Conservation (phyloP, 148 eudicot species). For the Simmondsia chinensis region DNA sequence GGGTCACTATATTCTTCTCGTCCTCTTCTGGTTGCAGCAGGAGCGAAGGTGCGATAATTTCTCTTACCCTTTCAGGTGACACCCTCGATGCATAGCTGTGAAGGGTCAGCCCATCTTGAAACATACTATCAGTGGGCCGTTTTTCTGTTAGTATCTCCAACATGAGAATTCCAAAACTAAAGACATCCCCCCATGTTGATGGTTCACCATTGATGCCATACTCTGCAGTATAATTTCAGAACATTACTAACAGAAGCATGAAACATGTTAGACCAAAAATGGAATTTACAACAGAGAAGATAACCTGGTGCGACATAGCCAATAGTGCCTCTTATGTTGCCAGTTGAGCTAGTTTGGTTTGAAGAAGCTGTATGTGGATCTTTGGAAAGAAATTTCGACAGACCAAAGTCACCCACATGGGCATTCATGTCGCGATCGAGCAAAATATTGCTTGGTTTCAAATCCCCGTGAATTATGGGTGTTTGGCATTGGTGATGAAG, state of each 20-base stretch:
- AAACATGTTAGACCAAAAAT: neutral
- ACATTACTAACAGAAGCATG: neutral
- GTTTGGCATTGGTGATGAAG: conserved; percentile 21
- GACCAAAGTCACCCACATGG: conserved; percentile 36
- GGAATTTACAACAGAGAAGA: neutral
- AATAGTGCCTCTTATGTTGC: conserved; percentile 27
- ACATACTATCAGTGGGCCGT: conserved; percentile 12
- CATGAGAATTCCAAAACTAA: conserved; percentile 17
- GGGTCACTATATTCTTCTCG: neutral
- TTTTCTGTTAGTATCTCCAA: conserved; percentile 18
- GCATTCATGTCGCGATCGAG: conserved; percentile 19
- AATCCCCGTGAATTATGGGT: conserved; percentile 25
- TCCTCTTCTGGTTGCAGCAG: conserved; percentile 7
- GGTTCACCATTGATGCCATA: conserved; percentile 3
- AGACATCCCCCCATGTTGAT: conserved; percentile 5
- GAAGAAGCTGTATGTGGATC: neutral
- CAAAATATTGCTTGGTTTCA: conserved; percentile 34
- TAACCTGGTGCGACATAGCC: conserved; percentile 34
- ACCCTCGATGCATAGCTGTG: conserved; percentile 10
- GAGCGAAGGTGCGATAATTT: conserved; percentile 11
- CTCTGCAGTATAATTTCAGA: conserved; percentile 3
- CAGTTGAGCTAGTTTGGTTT: conserved; percentile 14
- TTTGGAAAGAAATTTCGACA: conserved; percentile 15
- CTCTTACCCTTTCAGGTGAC: conserved; percentile 6
- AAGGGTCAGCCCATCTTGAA: conserved; percentile 10